These are phyloP conservation scores for Rutstroemia sydowiana DNA, from an alignment of 2,329 filamentous ascomycete species.

Conservation along the genomic window DNA sequence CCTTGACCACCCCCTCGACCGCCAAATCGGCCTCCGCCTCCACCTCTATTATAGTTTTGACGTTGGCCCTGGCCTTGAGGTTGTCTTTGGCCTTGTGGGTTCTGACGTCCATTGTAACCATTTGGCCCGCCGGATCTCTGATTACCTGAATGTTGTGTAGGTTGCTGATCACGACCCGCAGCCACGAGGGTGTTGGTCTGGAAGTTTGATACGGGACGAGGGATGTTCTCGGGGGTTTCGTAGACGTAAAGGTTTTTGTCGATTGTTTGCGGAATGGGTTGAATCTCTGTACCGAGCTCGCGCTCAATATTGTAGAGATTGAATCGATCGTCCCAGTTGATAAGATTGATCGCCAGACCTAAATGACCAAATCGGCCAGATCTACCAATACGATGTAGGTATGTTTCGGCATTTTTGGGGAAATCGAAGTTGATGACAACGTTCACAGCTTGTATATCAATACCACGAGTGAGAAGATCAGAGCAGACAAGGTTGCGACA, in stretches of 20 bases:
- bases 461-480: slow-evolving; percentile 93
- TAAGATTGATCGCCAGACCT: slow-evolving; percentile 95
- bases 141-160: slow-evolving; percentile 21
- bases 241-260: slow-evolving; percentile 99
- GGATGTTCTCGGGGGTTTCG: slow-evolving; percentile 90
- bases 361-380: slow-evolving; percentile 96
- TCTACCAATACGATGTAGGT: slow-evolving; percentile 95
- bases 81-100: slow-evolving; percentile 24
- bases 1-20: slow-evolving; percentile 24
- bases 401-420: slow-evolving; percentile 98
- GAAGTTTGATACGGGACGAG: slow-evolving; percentile 61
- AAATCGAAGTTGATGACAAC: slow-evolving; percentile 99
- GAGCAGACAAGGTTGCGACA: slow-evolving; percentile 98
- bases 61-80: slow-evolving; percentile 8
- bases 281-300: slow-evolving; percentile 93
- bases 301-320: slow-evolving; percentile 98
- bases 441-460: slow-evolving; percentile 98
- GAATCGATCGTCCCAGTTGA: slow-evolving; percentile 99
- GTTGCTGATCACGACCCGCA: slow-evolving; percentile 21
- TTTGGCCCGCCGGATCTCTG: slow-evolving; percentile 18
- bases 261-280: slow-evolving; percentile 87
- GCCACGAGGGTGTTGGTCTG: slow-evolving; percentile 30
- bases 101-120: slow-evolving; percentile 23
- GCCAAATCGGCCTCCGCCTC: slow-evolving; percentile 13
- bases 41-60: slow-evolving; percentile 5